Conservation (phyloP, 345 rosid genomes). For the Camelina neglecta region DNA sequence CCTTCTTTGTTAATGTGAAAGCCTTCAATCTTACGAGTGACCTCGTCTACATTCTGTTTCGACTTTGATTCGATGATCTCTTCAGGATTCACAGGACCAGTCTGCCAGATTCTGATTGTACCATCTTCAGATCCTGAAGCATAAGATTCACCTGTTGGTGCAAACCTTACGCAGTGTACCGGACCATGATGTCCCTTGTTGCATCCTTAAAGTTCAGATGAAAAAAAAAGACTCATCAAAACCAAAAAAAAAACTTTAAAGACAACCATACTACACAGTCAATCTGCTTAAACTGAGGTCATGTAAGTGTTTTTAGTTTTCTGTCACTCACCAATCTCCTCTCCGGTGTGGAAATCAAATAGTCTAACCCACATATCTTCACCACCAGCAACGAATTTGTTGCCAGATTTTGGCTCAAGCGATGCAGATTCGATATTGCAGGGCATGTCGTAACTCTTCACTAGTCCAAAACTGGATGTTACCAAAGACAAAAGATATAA, state of each 20-base stretch:
- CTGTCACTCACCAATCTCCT: slow-evolving; percentile 56
- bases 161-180: slow-evolving; percentile 81
- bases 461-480: slow-evolving; percentile 58
- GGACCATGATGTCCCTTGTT: slow-evolving; percentile 99
- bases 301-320: neutral
- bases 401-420: slow-evolving; percentile 76
- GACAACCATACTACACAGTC: neutral
- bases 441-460: slow-evolving; percentile 89
- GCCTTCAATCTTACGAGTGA: slow-evolving; percentile 46
- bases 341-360: slow-evolving; percentile 83
- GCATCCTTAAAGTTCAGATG: slow-evolving; percentile 57
- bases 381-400: slow-evolving; percentile 84
- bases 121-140: slow-evolving; percentile 98
- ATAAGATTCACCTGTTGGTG: slow-evolving; percentile 92
- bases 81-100: slow-evolving; percentile 46
- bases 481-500: slow-evolving; percentile 9
- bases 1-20: slow-evolving; percentile 46
- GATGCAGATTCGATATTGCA: slow-evolving; percentile 80
- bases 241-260: neutral
- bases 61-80: slow-evolving; percentile 37
- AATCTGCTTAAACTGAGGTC: neutral
- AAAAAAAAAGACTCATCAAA: neutral
- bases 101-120: slow-evolving; percentile 63
- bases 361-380: slow-evolving; percentile 89
- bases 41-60: slow-evolving; percentile 44